Evolutionary conservation across 2,329 filamentous ascomycete genomes (phyloP).

Genomic region (Fusarium pilosicola): DNA sequence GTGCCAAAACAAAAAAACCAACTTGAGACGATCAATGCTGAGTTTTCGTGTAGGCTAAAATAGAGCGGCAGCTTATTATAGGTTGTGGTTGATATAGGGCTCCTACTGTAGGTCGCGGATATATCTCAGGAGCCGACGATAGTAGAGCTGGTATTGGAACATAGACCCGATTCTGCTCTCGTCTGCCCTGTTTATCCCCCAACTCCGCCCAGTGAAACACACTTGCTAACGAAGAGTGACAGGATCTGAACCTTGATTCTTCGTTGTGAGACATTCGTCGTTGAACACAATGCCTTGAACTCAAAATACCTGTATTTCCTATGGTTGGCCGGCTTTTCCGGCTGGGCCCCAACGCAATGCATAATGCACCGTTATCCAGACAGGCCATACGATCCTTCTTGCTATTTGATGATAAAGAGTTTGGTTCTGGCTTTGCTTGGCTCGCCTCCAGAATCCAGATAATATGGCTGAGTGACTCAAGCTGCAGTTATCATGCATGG

Average conservation of each 20-base stretch:
- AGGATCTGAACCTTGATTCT: conserved; percentile 1
- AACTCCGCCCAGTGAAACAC: conserved; percentile 12
- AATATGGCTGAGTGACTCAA: not conserved
- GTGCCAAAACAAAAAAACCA: not conserved
- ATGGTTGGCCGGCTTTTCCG: conserved; percentile 23
- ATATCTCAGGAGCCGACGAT: not conserved
- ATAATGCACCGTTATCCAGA: conserved; percentile 2
- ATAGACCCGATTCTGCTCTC: not conserved
- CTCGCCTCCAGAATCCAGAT: not conserved
- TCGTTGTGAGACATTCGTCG: conserved; percentile 1
- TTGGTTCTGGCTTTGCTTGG: not conserved
- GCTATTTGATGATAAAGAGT: conserved; percentile 2
- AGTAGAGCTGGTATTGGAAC: conserved; percentile 1
- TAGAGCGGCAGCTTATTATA: not conserved
- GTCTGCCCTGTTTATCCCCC: not conserved
- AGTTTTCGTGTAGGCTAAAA: not conserved
- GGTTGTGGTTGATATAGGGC: not conserved
- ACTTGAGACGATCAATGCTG: not conserved
- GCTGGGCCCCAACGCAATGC: conserved; percentile 7
- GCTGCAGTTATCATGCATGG: not conserved
- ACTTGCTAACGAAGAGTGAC: not conserved
- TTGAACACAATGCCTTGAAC: conserved; percentile 14
- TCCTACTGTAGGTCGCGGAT: not conserved
- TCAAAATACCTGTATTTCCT: conserved; percentile 22
- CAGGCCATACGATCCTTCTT: conserved; percentile 1